Percentiles rank a stretch among this genome's conserved stretches.
phyloP scores from a whole-genome alignment of 352 stramenopile species.

The Elongisporangium prolatum region DNA sequence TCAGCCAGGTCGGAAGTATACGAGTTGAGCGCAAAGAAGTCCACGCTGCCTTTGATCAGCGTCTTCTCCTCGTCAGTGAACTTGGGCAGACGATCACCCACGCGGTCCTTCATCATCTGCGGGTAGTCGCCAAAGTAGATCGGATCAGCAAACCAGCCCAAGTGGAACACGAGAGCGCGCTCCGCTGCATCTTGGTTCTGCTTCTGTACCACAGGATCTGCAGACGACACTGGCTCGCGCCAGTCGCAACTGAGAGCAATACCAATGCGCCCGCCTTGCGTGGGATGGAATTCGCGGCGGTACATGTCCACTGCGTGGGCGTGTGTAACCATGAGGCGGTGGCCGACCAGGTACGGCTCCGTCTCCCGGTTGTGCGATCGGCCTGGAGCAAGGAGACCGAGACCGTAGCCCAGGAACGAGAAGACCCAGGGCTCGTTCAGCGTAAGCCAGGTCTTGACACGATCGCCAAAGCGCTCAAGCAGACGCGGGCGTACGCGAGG shows the following conservation, averaged over 20 bases:
- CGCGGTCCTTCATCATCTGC: conserved; percentile 79
- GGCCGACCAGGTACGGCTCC: conserved; percentile 82
- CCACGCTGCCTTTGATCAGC: conserved; percentile 73
- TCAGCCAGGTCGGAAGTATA: conserved; percentile 72
- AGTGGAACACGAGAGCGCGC: conserved; percentile 81
- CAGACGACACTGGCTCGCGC: conserved; percentile 61
- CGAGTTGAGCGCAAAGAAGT: conserved; percentile 96
- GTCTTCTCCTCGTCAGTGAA: conserved; percentile 87
- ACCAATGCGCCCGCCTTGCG: conserved; percentile 79
- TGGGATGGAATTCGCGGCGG: conserved; percentile 64
- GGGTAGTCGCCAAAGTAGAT: conserved; percentile 92
- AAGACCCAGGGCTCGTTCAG: conserved; percentile 91
- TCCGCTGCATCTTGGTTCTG: conserved; percentile 60
- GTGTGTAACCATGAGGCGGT: conserved; percentile 90
- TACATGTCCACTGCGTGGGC: conserved; percentile 83
- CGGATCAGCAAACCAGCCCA: conserved; percentile 91
- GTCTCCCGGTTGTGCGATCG: conserved; percentile 32
- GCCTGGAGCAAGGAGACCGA: conserved; percentile 82
- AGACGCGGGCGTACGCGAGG: conserved; percentile 85
- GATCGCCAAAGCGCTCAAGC: conserved; percentile 87
- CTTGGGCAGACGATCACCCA: conserved; percentile 74
- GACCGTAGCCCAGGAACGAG: conserved; percentile 83
- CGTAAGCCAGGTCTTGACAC: conserved; percentile 92
- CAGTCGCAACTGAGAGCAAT: conserved; percentile 91
- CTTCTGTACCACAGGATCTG: conserved; percentile 44